A percentile compares a stretch with the other conserved stretches of the same genome.
phyloP scores from a whole-genome alignment of 805 yeast species.

The Brettanomyces naardenensis region DNA sequence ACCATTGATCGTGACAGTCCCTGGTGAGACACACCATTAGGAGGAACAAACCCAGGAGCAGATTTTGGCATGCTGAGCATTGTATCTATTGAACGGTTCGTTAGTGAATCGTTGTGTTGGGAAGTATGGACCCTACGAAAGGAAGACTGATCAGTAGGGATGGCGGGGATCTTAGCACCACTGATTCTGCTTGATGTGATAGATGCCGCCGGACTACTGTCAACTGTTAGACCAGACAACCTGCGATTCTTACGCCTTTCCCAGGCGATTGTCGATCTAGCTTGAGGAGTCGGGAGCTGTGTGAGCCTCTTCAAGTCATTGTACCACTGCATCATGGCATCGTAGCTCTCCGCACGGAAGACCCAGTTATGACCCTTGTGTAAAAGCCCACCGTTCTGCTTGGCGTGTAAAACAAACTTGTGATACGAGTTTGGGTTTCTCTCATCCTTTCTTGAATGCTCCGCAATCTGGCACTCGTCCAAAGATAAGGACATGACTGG shows the following conservation, averaged over 20 bases:
- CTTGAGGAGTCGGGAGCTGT: slow-evolving; percentile 48
- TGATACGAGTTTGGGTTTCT: slow-evolving; percentile 43
- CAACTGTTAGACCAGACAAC: slow-evolving; percentile 6
- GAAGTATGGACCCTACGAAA: slow-evolving; percentile 4
- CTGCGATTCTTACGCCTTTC: slow-evolving; percentile 23
- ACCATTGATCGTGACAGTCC: slow-evolving; percentile 5
- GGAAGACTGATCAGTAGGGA: neutral
- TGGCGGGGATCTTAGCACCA: slow-evolving; percentile 9
- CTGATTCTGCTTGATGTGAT: slow-evolving; percentile 17
- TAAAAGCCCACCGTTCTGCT: slow-evolving; percentile 64
- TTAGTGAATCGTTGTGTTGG: slow-evolving; percentile 10
- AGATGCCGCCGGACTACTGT: slow-evolving; percentile 21
- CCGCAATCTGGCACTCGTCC: slow-evolving; percentile 74
- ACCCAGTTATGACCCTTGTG: slow-evolving; percentile 88
- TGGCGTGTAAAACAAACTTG: slow-evolving; percentile 75
- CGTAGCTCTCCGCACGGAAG: slow-evolving; percentile 82
- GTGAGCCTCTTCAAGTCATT: slow-evolving; percentile 67
- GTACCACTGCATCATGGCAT: slow-evolving; percentile 78
- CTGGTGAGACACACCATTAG: slow-evolving; percentile 2
- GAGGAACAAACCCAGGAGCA: neutral
- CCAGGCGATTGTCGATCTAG: slow-evolving; percentile 42
- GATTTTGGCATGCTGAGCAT: slow-evolving; percentile 15
- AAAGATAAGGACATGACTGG: slow-evolving; percentile 81
- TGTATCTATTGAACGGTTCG: slow-evolving; percentile 17
- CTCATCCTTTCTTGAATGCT: slow-evolving; percentile 70